Evolutionary conservation across 257 asterid genomes (phyloP).

Genomic region (Ballota nigra): DNA sequence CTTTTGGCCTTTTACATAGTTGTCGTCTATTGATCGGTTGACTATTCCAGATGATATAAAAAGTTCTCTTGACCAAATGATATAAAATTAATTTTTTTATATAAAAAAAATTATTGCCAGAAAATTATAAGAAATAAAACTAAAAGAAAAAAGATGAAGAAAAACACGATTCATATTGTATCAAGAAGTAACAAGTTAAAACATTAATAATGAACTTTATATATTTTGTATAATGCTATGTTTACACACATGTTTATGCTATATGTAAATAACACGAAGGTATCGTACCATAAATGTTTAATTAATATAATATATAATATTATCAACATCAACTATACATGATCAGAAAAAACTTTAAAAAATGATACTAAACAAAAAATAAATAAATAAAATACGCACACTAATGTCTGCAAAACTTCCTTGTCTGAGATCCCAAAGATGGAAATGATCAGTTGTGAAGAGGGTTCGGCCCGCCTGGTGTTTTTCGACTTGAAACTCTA

Average conservation of each 20-base stretch:
- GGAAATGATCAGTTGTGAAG: slow-evolving; percentile 40
- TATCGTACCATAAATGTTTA: too few species aligned
- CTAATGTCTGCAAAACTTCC: slow-evolving; percentile 32
- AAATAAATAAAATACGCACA: not conserved
- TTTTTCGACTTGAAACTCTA: slow-evolving; percentile 35
- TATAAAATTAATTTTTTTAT: too few species aligned
- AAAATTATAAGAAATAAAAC: not conserved
- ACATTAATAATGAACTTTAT: slow-evolving; percentile 9
- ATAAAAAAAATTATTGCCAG: too few species aligned
- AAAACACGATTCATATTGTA: not conserved
- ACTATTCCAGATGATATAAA: not conserved
- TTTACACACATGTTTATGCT: slow-evolving; percentile 1
- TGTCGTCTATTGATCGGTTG: not conserved
- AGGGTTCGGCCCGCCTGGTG: slow-evolving; percentile 65
- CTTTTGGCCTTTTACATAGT: not conserved
- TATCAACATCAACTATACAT: slow-evolving; percentile 28
- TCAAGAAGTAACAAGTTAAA: slow-evolving; percentile 1
- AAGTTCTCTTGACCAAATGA: not conserved
- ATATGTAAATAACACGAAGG: not conserved
- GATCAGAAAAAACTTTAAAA: slow-evolving; percentile 5
- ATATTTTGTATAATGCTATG: slow-evolving; percentile 19
- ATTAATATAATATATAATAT: not conserved
- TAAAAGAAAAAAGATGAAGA: not conserved
- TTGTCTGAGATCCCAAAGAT: not conserved
- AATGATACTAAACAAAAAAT: not conserved